Evolutionary conservation across 441 rosid genomes (phyloP).

Genomic region (Adansonia rubrostipa): DNA sequence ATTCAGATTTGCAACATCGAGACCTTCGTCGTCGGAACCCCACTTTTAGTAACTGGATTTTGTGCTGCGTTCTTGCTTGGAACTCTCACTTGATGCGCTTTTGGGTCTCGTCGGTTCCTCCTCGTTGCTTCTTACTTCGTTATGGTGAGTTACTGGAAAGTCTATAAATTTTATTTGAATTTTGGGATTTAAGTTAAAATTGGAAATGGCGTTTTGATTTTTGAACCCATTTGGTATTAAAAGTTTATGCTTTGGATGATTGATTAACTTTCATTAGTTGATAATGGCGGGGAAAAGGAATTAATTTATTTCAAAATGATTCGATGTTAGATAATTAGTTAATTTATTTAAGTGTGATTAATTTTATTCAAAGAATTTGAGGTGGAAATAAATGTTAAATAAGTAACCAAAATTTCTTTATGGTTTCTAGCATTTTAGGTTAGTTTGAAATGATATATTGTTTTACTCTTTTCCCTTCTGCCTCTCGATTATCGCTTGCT

Average conservation of each 20-base stretch:
- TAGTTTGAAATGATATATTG: background rate
- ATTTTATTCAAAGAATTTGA: background rate
- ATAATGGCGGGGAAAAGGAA: background rate
- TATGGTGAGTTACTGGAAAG: slow-evolving; percentile 48
- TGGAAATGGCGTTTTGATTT: background rate
- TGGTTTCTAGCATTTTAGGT: background rate
- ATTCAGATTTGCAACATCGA: slow-evolving; percentile 66
- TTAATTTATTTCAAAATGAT: background rate
- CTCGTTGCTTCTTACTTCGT: slow-evolving; percentile 87
- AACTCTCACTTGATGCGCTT: slow-evolving; percentile 92
- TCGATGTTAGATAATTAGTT: background rate
- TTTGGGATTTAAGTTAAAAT: background rate
- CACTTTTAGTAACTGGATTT: slow-evolving; percentile 78
- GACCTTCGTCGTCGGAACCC: slow-evolving; percentile 72
- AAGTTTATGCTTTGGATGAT: background rate
- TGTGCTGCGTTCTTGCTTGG: slow-evolving; percentile 82
- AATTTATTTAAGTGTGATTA: background rate
- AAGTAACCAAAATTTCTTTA: background rate
- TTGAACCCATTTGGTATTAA: background rate
- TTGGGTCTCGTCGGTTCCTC: slow-evolving; percentile 78
- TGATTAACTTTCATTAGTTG: background rate
- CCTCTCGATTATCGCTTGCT: background rate
- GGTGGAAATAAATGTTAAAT: background rate
- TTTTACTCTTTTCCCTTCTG: background rate
- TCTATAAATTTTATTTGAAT: background rate